These are phyloP conservation scores for Blastosporella zonata DNA, from an alignment of 1,284 basidiomycete species.

Conservation along the genomic window DNA sequence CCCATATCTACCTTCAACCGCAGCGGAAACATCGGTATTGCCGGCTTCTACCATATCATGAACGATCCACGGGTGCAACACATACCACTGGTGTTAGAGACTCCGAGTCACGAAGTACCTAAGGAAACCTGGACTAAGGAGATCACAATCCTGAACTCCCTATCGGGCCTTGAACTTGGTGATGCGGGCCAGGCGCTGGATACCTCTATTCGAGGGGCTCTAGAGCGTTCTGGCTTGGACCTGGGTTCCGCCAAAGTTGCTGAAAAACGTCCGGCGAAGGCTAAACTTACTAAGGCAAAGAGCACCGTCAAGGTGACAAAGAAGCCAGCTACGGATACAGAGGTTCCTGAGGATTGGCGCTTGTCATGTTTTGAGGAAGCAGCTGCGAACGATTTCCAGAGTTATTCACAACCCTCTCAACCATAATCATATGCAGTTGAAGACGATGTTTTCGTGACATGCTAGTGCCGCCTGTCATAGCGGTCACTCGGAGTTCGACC, in stretches of 20 bases:
- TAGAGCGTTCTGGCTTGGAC: neutral
- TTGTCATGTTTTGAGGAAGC: too few species aligned
- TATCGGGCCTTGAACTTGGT: conserved; percentile 32
- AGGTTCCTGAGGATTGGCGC: too few species aligned
- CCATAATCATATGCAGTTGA: too few species aligned
- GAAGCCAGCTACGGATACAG: neutral
- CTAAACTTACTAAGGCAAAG: neutral
- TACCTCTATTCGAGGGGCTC: neutral
- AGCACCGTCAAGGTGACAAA: neutral
- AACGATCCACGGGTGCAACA: conserved; percentile 64
- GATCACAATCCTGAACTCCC: conserved; percentile 54
- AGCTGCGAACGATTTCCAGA: too few species aligned
- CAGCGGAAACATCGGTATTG: conserved; percentile 68
- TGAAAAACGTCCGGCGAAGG: neutral
- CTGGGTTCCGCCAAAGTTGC: neutral
- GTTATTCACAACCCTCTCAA: too few species aligned
- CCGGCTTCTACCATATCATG: conserved; percentile 65
- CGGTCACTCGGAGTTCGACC: too few species aligned
- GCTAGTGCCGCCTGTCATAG: too few species aligned
- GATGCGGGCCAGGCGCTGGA: conserved; percentile 6
- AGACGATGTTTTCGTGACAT: too few species aligned
- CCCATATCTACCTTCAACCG: neutral
- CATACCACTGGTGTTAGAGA: conserved; percentile 83
- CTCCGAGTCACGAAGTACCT: conserved; percentile 62
- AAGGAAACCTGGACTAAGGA: conserved; percentile 69